Base-by-base conservation (phyloP, 495 filamentous ascomycete genomes). In the Penicillium cosmopolitanum region DNA sequence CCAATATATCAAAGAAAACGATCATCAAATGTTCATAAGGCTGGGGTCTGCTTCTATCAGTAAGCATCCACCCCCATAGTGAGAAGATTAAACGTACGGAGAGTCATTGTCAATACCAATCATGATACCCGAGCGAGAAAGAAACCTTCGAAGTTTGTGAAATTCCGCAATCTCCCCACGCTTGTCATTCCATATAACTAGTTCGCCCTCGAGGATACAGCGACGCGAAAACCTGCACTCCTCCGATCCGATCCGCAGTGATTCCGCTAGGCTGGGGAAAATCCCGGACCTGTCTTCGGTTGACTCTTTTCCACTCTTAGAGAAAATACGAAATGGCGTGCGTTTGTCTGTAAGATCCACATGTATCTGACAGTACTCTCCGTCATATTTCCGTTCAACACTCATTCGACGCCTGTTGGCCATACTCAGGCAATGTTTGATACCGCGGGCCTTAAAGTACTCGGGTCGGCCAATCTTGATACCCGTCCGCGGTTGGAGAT, bases 261-360 rank as follows among this genome's bases (percentile, higher is more conserved):
- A 83, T 5, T 83, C 68, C 33, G 73, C 75, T 21, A 77, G 65
- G 25, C 64, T 80, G 50, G 80, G 70, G 57, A 91, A 83, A 16
- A 95, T 71, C 9, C 75, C 80, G 21, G 66, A 66, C 28, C 89
- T 82, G 70, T 96, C 92, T 47, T 69, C 52, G 0, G 91, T 96
- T 8, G 91, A 93, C 60, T 96, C 90, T 65, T 93, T 94, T 38
- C 92, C 91, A 59, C 90, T 93, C 72, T 96, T 96, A 9, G 91
- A 95, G 66, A 96, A 96, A 28, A 96, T 91, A 47, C 88, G 87
- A 9, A 96, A 86, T 36, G 75, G 79, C 33, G 80, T 78, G 4
- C 79, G 55, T 0, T 66, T 65, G 46, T 82, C 85, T 4, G 77
- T 75, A 16, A 91, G 75, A 58, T 96, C 86, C 19, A 96, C 82